Base-by-base conservation (phyloP, 78 protist genomes). In the Dictyostelium intermedium region DNA sequence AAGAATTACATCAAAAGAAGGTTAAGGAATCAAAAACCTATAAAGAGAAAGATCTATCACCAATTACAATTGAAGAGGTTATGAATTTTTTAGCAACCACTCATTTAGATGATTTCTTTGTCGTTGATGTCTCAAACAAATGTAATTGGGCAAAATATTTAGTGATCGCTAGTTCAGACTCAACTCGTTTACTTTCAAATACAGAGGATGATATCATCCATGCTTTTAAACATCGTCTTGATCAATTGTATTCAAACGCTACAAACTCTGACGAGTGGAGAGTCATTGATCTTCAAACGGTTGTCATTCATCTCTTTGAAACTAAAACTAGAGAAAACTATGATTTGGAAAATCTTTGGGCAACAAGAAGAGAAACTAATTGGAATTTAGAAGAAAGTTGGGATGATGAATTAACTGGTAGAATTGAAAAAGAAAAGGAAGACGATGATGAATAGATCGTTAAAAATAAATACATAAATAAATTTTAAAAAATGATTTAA, bases 261-360 rank as follows among this genome's bases (percentile, higher is more conserved):
- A 45, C 27, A 34, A 72, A 77, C 25, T 63, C 86, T 79, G 87
- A 80, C 45, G 83, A 76, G 5, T 89, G 94, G 94, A 45, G 66
- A 70, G 85, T 63, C 11, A 3, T 89, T 13, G 87, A 89, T 70
- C 53, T 89, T 2, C 56, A 80, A 18, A 53, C 37, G 2, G 39
- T 83, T 50, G 61, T 89, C 8, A 34, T 89, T 30, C 94, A 89
- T 89, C 39, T 89, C 20, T 80, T 89, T 63, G 87, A 89, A 80
- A 89, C 94, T 9, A 5, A 69, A 18, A 89, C 82, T 3, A 89
- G 94, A 80, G 87, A 78, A 43, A 45, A 69, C 16, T 89, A 89
- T 80, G 94, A 89, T 35, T 10, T 89, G 6, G 94, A 89, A 89
- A 89, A 85, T 30, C 87, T 89, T 34, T 89, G 94, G 94, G 66